phyloP scores from a whole-genome alignment of 164 flowering plant genomes.

The Malania oleifera region DNA sequence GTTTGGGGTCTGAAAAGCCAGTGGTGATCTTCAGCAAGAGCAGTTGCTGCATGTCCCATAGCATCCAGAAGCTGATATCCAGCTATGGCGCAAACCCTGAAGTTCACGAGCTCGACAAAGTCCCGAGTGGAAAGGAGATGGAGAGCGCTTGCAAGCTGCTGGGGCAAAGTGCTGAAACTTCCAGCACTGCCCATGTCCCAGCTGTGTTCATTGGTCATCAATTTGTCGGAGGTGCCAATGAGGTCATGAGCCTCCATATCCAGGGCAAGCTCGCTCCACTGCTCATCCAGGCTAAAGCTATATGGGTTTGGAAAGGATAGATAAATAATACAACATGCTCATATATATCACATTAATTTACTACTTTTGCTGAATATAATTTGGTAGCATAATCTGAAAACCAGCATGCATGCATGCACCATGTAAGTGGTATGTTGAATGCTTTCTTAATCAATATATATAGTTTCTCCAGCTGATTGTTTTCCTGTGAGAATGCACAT shows the following conservation, averaged over 20 bases:
- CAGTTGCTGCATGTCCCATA: constrained; percentile 30
- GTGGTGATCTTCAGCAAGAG: constrained; percentile 49
- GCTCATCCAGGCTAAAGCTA: constrained; percentile 32
- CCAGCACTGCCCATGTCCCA: constrained; percentile 22
- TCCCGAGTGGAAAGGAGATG: constrained; percentile 26
- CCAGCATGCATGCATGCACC: too few relatives aligned
- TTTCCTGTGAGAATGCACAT: too few relatives aligned
- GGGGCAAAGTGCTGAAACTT: constrained; percentile 23
- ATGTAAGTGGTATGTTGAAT: too few relatives aligned
- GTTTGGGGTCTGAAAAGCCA: constrained; percentile 23
- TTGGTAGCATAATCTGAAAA: too few relatives aligned
- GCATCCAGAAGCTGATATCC: constrained; percentile 24
- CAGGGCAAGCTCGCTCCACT: constrained; percentile 20
- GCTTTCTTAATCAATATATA: too few relatives aligned
- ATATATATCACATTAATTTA: too few relatives aligned
- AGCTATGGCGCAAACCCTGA: constrained; percentile 30
- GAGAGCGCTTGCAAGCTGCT: constrained; percentile 30
- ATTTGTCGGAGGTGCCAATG: constrained; percentile 36
- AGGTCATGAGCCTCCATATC: constrained; percentile 33
- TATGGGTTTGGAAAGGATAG: constrained; percentile 21
- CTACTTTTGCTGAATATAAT: too few relatives aligned
- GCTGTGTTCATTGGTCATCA: constrained; percentile 40
- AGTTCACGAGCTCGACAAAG: constrained; percentile 32
- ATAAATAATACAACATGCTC: neutral
- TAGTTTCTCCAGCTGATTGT: too few relatives aligned